Conservation (phyloP, 2,329 filamentous ascomycete species). For the Stachybotrys elegans region DNA sequence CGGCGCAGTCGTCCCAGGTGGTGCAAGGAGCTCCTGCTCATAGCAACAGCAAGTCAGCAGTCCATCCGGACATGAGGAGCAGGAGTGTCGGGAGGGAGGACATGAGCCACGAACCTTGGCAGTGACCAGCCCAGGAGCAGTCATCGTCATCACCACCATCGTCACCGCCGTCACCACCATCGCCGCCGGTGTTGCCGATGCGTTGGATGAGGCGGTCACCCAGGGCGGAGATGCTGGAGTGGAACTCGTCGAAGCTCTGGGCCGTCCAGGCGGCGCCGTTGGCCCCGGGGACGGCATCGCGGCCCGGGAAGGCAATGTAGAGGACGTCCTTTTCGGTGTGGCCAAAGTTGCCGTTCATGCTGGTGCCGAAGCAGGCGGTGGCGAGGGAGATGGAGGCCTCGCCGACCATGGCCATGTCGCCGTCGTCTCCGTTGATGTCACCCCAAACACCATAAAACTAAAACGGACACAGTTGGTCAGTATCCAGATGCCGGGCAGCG, state of each 20-base stretch:
- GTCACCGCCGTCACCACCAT: constrained; percentile 2
- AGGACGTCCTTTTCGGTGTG: constrained; percentile 54
- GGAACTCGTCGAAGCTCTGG: constrained; percentile 41
- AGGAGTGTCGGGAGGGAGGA: neutral
- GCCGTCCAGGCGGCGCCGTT: constrained; percentile 51
- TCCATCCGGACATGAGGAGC: neutral
- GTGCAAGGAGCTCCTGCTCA: constrained; percentile 16
- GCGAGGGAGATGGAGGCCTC: constrained; percentile 55
- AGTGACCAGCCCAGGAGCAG: constrained; percentile 14
- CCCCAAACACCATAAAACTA: constrained; percentile 57
- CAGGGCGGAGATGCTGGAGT: constrained; percentile 43
- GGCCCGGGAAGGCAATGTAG: constrained; percentile 55
- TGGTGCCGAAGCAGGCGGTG: constrained; percentile 49
- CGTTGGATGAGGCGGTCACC: constrained; percentile 46
- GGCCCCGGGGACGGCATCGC: constrained; percentile 50
- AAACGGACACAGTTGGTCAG: neutral
- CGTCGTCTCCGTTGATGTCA: constrained; percentile 53
- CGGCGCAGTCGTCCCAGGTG: constrained; percentile 16
- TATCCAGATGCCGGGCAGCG: neutral
- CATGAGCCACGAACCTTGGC: constrained; percentile 8
- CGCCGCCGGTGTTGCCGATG: constrained; percentile 13
- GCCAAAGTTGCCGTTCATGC: constrained; percentile 50
- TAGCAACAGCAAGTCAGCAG: neutral
- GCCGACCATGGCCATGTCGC: constrained; percentile 41
- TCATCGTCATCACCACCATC: constrained; percentile 3